Evolutionary conservation across 345 rosid species (phyloP), one percentile per base, ranked within the genome.

Genomic region (Hibiscus mutabilis): DNA sequence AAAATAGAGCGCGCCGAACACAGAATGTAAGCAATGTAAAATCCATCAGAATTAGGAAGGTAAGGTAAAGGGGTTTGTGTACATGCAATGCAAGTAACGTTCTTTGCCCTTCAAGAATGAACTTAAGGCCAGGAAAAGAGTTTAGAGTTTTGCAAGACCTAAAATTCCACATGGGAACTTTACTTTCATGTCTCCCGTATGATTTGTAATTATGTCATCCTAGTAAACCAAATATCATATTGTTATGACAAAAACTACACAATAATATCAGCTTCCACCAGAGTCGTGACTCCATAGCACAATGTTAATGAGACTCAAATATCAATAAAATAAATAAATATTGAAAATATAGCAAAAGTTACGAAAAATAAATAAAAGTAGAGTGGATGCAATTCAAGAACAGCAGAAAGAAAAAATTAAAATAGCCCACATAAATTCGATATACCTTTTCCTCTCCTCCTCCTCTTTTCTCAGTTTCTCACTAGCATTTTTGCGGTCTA

Each of bases 391-490:
- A 42, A 42, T 42, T 42, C 46, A 42, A 42, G 46, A 42, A 42
- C 46, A 42, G 46, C 14, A 2, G 46, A 56, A 69, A 59, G 58
- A 60, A 66, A 66, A 70, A 70, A 18, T 35, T 12, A 51, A 21
- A 57, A 24, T 10, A 65, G 47, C 25, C 51, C 7, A 19, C 25
- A 53, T 40, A 60, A 31, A 66, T 42, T 56, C 59, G 6, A 58
- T 81, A 75, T 88, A 94, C 98, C 98, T 91, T 85, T 84, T 94
- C 77, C 82, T 89, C 81, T 89, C 92, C 79, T 89, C 97, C 75
- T 87, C 98, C 80, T 89, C 97, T 83, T 84, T 85, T 81, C 78
- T 88, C 80, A 86, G 68, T 78, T 86, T 86, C 83, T 88, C 89
- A 79, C 51, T 83, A 56, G 78, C 86, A 87, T 78, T 85, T 81